Conservation (phyloP, 2,329 filamentous ascomycete genomes). For the Penicillium sp. region DNA sequence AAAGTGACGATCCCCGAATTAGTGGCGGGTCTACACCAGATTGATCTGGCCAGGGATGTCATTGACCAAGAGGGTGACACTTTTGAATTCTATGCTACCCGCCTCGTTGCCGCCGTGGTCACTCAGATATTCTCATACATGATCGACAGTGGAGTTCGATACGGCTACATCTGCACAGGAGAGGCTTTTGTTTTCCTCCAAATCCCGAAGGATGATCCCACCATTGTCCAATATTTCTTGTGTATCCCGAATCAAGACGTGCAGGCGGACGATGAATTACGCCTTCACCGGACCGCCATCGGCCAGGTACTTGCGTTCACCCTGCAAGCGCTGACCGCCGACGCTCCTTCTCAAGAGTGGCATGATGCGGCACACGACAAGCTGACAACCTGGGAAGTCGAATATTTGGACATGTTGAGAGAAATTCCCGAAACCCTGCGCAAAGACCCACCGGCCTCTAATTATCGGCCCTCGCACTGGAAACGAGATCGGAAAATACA, state of each 20-base stretch:
- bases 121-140: conserved; percentile 32
- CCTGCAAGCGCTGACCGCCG: conserved; percentile 24
- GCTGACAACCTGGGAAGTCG: conserved; percentile 22
- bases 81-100: conserved; percentile 23
- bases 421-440: conserved; percentile 22
- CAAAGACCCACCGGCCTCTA: conserved; percentile 17
- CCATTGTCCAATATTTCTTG: conserved; percentile 22
- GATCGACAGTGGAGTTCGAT: conserved; percentile 18
- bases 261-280: conserved; percentile 15
- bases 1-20: conserved; percentile 23
- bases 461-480: conserved; percentile 24
- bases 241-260: conserved; percentile 25
- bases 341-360: conserved; percentile 22
- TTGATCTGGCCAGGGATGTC: conserved; percentile 22
- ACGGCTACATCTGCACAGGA: conserved; percentile 28
- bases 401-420: conserved; percentile 20
- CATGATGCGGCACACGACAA: conserved; percentile 14
- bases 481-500: conserved; percentile 16
- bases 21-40: conserved; percentile 23
- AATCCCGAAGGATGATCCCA: conserved; percentile 21
- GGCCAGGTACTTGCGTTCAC: conserved; percentile 31
- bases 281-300: conserved; percentile 30
- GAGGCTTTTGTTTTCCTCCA: conserved; percentile 30
- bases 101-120: conserved; percentile 23
- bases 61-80: conserved; percentile 23